These are phyloP conservation scores for Lithospermum erythrorhizon DNA, from an alignment of 257 asterid genomes.

Conservation along the genomic window DNA sequence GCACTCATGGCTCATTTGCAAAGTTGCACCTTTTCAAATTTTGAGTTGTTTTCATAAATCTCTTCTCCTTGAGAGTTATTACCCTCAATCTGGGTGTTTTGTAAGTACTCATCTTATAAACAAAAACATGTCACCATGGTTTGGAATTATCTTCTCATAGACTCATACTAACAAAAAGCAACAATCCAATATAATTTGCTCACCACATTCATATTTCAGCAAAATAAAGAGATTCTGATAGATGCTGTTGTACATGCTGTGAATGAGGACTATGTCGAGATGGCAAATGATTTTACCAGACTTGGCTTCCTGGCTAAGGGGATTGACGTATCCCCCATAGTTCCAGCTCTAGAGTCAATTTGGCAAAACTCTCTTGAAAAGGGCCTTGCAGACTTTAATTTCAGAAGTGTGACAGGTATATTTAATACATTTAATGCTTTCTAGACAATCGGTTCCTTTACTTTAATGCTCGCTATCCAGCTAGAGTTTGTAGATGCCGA, in stretches of 20 bases:
- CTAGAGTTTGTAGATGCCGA: too few species aligned
- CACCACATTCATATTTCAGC: constrained; percentile 38
- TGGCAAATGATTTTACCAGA: constrained; percentile 99
- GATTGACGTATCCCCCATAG: constrained; percentile 89
- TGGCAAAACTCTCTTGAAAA: constrained; percentile 97
- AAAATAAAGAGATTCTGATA: constrained; percentile 89
- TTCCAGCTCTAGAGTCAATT: constrained; percentile 95
- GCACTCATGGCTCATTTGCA: too few species aligned
- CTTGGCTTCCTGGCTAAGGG: constrained; percentile 96
- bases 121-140: neutral
- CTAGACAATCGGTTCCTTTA: neutral
- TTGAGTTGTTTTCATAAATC: too few species aligned
- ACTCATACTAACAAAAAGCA: too few species aligned
- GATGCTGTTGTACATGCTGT: constrained; percentile 99
- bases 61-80: too few species aligned
- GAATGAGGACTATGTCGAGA: constrained; percentile 96
- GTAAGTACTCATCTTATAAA: neutral
- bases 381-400: constrained; percentile 92
- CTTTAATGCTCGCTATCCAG: too few species aligned
- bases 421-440: neutral
- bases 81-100: neutral
- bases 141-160: too few species aligned
- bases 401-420: constrained; percentile 92
- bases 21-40: too few species aligned
- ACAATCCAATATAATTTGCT: too few species aligned